These are phyloP conservation scores for Axilococcus clingmanii DNA, from an alignment of 139 green algal genomes.

Conservation along the genomic window DNA sequence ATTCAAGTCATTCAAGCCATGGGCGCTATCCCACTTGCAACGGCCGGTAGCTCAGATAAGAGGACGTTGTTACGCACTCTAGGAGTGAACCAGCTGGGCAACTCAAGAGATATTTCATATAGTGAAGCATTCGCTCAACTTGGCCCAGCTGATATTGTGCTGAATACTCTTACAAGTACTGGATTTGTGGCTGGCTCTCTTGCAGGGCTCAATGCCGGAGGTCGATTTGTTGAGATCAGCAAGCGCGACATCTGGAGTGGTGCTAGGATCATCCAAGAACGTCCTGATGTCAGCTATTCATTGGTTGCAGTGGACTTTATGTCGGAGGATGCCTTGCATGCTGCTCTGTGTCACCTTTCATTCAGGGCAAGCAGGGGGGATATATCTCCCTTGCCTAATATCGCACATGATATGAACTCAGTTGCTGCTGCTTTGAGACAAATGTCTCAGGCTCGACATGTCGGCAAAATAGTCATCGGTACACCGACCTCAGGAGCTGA, in stretches of 20 bases:
- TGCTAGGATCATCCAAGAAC: conserved; percentile 45
- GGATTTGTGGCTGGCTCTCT: conserved; percentile 72
- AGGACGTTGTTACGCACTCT: conserved; percentile 41
- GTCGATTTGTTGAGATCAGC: conserved; percentile 69
- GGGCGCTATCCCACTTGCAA: conserved; percentile 37
- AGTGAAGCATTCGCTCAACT: not conserved
- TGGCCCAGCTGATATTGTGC: conserved; percentile 17
- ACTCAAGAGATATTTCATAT: conserved; percentile 55
- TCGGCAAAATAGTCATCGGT: conserved; percentile 75
- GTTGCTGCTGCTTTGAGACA: conserved; percentile 62
- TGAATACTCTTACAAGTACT: conserved; percentile 85
- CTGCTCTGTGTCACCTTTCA: conserved; percentile 21
- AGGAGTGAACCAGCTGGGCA: conserved; percentile 28
- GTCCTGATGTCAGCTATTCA: conserved; percentile 59
- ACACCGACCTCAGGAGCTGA: not conserved
- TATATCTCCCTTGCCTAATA: conserved; percentile 37
- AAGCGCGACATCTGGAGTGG: conserved; percentile 82
- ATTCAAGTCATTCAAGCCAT: conserved; percentile 40
- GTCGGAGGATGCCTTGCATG: conserved; percentile 40
- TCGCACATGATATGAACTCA: conserved; percentile 29
- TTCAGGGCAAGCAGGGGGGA: conserved; percentile 25
- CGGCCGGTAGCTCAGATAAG: conserved; percentile 47
- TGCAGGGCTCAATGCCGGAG: conserved; percentile 43
- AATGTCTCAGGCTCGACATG: conserved; percentile 69
- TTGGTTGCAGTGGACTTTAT: conserved; percentile 85